Base-by-base conservation (phyloP, 2,329 filamentous ascomycete species). In the Alternaria panax region DNA sequence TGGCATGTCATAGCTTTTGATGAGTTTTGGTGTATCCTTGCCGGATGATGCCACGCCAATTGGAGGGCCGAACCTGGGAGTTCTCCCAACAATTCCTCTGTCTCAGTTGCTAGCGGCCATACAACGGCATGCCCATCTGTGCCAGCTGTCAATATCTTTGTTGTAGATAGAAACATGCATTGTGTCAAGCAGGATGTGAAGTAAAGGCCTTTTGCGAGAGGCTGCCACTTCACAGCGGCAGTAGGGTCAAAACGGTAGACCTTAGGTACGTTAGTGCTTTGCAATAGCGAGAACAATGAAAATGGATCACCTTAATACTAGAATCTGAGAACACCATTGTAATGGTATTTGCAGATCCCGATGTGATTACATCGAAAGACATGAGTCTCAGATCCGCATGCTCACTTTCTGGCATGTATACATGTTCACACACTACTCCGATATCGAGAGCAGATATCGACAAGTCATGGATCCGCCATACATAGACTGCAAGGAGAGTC, bases 261-360 rank as follows among this genome's bases (percentile, higher is more conserved):
- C 83, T 86, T 61, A 1, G 32, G 11, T 36, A 51, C 41, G 63
- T 53, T 30, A 40, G 52, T 41, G 51, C 41, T 36, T 12, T 20
- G 9, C 14, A 7, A 34, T 42, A 32, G 14, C 25, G 9, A 12
- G 9, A 18, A 9, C n/a, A 9, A 5, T 30, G 9, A 22, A 16
- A 22, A 8, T 30, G 59, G 28, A 71, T 75, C 70, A 84, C 82
- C 75, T 88, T 90, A 41, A 96, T 75, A 2, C 85, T 88, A 0
- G 94, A 97, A 78, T 97, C 94, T 0, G 94, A 97, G 68, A 95
- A 89, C 0, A 86, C 89, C 80, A 96, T 85, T 0, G 87, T 87
- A 54, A 97, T 82, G 3, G 87, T 71, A 68, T 90, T 88, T 5
- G 59, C 68, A 18, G 38, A 66, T 1, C 60, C 60, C 40, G 18